These are phyloP conservation scores for Periglandula ipomoeae DNA, from an alignment of 2,329 filamentous ascomycete species.

Conservation along the genomic window DNA sequence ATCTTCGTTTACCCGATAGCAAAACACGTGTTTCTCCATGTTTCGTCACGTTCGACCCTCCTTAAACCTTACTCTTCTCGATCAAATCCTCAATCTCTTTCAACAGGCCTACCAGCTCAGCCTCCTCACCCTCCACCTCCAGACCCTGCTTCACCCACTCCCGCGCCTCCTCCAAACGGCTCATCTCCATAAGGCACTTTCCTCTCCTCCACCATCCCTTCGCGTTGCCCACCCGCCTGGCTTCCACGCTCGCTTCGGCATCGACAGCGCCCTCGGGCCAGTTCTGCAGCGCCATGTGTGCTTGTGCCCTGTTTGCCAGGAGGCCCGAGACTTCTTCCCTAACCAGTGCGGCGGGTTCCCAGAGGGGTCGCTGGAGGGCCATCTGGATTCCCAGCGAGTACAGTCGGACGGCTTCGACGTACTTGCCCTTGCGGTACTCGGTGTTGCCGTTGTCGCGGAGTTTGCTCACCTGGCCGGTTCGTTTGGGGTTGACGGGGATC, in stretches of 20 bases:
- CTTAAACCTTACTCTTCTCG: conserved; percentile 25
- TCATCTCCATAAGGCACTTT: conserved; percentile 85
- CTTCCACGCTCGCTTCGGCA: conserved; percentile 79
- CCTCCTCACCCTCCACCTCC: conserved; percentile 71
- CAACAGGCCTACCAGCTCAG: conserved; percentile 52
- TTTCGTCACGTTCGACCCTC: too few relatives aligned
- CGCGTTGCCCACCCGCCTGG: conserved; percentile 75
- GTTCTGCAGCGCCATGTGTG: conserved; percentile 69
- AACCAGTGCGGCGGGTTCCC: conserved; percentile 80
- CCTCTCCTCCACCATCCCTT: conserved; percentile 93
- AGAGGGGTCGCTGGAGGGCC: conserved; percentile 70
- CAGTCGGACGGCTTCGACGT: conserved; percentile 66
- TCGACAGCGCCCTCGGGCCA: conserved; percentile 87
- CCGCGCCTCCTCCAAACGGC: conserved; percentile 68
- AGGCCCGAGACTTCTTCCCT: conserved; percentile 75
- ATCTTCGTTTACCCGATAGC: too few relatives aligned
- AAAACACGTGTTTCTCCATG: neutral
- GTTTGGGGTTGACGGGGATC: conserved; percentile 86
- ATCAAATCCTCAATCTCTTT: conserved; percentile 49
- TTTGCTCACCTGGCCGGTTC: conserved; percentile 78
- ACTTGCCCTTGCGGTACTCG: conserved; percentile 69
- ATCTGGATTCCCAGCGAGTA: conserved; percentile 87
- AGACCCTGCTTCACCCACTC: conserved; percentile 69
- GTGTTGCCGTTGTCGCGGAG: conserved; percentile 81
- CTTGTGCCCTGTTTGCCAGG: conserved; percentile 83